phyloP scores from a whole-genome alignment of 2,329 filamentous ascomycete genomes.

The Nemania abortiva region DNA sequence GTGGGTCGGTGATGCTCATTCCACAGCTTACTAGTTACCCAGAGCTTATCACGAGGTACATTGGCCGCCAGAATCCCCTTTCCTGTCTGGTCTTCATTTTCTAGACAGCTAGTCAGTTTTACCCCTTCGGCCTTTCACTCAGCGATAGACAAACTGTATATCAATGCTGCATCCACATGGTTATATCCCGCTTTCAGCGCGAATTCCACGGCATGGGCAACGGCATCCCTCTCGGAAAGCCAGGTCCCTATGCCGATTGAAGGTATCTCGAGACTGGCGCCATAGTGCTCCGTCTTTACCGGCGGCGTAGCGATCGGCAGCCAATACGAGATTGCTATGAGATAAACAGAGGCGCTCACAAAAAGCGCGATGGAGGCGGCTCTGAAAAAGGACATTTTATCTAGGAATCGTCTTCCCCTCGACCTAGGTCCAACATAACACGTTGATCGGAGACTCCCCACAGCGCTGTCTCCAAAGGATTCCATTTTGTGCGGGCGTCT shows the following conservation, averaged over 20 bases:
- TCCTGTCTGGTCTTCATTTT: constrained; percentile 62
- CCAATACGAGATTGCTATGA: constrained; percentile 15
- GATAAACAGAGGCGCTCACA: constrained; percentile 20
- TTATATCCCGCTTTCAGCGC: constrained; percentile 48
- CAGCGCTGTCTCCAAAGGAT: not conserved
- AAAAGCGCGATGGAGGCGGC: constrained; percentile 20
- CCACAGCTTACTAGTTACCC: constrained; percentile 59
- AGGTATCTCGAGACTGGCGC: constrained; percentile 44
- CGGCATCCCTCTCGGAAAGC: constrained; percentile 48
- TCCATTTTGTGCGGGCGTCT: constrained; percentile 2
- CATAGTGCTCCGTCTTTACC: constrained; percentile 24
- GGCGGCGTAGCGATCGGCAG: constrained; percentile 15
- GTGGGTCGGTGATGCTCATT: constrained; percentile 49
- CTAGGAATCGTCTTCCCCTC: not conserved
- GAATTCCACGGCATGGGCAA: constrained; percentile 49
- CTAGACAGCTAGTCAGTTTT: constrained; percentile 37
- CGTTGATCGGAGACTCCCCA: not conserved
- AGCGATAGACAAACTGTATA: constrained; percentile 44
- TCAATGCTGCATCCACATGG: constrained; percentile 49
- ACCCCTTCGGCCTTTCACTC: not conserved
- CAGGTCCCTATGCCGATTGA: constrained; percentile 50
- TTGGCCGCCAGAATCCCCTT: constrained; percentile 60
- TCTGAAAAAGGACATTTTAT: constrained; percentile 25
- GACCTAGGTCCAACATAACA: not conserved
- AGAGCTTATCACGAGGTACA: constrained; percentile 66